These are phyloP conservation scores for Neurospora sp. DNA, from an alignment of 495 filamentous ascomycete species.

Conservation along the genomic window DNA sequence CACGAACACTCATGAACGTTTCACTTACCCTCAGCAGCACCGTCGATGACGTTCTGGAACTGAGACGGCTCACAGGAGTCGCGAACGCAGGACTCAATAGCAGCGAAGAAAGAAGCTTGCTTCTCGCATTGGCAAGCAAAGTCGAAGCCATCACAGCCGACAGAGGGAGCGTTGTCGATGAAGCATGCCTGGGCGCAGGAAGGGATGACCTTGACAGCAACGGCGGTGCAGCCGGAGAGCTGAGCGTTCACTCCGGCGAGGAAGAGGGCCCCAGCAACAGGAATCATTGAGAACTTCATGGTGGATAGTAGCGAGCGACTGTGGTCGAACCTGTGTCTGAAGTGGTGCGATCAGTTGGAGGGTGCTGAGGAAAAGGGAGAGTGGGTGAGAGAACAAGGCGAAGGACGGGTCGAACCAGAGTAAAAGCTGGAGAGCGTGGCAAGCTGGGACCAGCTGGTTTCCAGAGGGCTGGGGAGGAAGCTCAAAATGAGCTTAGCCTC, in stretches of 20 bases:
- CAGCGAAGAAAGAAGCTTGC: slow-evolving; percentile 16
- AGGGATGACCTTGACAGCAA: slow-evolving; percentile 19
- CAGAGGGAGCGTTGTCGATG: slow-evolving; percentile 10
- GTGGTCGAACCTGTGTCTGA: background rate
- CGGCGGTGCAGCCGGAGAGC: slow-evolving; percentile 12
- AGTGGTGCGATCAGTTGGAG: background rate
- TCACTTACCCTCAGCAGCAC: slow-evolving; percentile 12
- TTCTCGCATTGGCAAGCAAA: slow-evolving; percentile 23
- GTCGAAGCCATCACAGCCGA: slow-evolving; percentile 21
- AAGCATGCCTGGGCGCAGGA: slow-evolving; percentile 23
- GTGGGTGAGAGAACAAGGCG: background rate
- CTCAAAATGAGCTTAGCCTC: background rate
- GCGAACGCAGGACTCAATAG: slow-evolving; percentile 20
- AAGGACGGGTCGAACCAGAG: background rate
- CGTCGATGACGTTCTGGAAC: slow-evolving; percentile 19
- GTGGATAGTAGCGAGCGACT: background rate
- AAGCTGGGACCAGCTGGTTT: too few relatives aligned
- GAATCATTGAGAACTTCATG: slow-evolving; percentile 8
- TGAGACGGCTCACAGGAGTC: slow-evolving; percentile 10
- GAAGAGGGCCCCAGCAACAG: background rate
- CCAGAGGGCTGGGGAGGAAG: background rate
- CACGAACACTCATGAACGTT: background rate
- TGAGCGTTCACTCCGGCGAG: background rate
- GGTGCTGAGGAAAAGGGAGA: background rate
- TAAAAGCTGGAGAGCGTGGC: background rate